Conservation (phyloP, 208 protist genomes). For the Trypanosoma cruzi region DNA sequence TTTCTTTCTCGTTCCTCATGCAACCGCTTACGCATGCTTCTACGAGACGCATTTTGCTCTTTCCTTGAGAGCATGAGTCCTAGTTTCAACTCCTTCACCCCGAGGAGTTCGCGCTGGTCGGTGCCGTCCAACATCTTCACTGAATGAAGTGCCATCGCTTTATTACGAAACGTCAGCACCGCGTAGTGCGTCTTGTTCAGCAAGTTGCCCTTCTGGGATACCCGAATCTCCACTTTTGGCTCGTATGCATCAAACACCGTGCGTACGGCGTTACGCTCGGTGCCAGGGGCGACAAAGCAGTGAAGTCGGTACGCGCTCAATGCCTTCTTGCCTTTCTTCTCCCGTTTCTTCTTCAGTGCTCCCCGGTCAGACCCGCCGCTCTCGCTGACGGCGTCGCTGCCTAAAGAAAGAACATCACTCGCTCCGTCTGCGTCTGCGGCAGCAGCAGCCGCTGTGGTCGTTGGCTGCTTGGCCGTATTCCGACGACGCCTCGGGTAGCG, state of each 20-base stretch:
- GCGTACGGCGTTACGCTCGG: slow-evolving; percentile 77
- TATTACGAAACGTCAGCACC: slow-evolving; percentile 90
- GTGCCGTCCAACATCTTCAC: slow-evolving; percentile 80
- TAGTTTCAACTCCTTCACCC: slow-evolving; percentile 70
- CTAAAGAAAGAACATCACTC: slow-evolving; percentile 37
- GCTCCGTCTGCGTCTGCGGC: slow-evolving; percentile 33
- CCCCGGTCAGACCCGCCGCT: slow-evolving; percentile 3
- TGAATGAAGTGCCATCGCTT: slow-evolving; percentile 81
- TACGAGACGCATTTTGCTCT: slow-evolving; percentile 64
- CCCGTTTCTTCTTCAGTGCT: slow-evolving; percentile 29
- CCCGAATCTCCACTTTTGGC: slow-evolving; percentile 79
- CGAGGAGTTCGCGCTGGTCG: slow-evolving; percentile 79
- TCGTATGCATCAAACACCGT: slow-evolving; percentile 87
- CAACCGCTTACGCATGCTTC: slow-evolving; percentile 49
- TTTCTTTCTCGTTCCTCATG: slow-evolving; percentile 30
- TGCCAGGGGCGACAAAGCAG: slow-evolving; percentile 91
- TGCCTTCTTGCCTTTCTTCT: slow-evolving; percentile 34
- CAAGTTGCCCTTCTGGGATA: slow-evolving; percentile 83
- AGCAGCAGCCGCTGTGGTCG: neutral
- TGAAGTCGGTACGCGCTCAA: slow-evolving; percentile 70
- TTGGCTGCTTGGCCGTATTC: slow-evolving; percentile 28
- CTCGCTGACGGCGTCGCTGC: slow-evolving; percentile 35
- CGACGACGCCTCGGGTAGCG: slow-evolving; percentile 73
- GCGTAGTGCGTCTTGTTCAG: slow-evolving; percentile 91
- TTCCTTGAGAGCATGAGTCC: slow-evolving; percentile 79